Evolutionary conservation across 345 rosid species (phyloP).

Genomic region (Sapria himalayana): DNA sequence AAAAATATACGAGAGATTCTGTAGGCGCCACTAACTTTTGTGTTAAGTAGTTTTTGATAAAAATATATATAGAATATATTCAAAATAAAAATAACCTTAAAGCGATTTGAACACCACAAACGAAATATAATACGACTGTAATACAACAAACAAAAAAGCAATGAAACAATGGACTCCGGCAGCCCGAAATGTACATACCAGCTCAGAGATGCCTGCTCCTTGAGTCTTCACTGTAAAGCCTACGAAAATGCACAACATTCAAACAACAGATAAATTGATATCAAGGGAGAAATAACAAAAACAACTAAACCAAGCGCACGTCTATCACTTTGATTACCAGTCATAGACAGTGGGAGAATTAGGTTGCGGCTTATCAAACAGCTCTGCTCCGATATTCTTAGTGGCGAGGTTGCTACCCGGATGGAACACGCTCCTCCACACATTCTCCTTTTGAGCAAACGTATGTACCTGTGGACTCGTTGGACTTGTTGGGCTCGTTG

Average conservation of each 20-base stretch:
- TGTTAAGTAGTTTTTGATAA: no score
- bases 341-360: conserved; percentile 89
- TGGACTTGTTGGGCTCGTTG: conserved; percentile 46
- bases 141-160: no score
- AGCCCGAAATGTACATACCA: no score
- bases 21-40: no score
- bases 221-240: conserved; percentile 86
- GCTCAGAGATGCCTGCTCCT: conserved; percentile 49
- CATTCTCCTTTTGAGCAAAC: conserved; percentile 55
- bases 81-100: no score
- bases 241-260: conserved; percentile 8
- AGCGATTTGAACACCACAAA: no score
- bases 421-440: conserved; percentile 92
- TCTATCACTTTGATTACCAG: conserved; percentile 25
- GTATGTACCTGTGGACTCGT: conserved; percentile 41
- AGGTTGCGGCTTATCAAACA: conserved; percentile 67
- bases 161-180: no score
- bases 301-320: conserved; percentile 1
- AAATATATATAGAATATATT: no score
- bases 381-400: conserved; percentile 30
- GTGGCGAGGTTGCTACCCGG: conserved; percentile 94
- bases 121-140: not conserved
- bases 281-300: not conserved
- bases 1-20: no score
- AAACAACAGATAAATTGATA: not conserved